phyloP scores from a whole-genome alignment of 805 yeast species.

The Monosporozyma siamensis region DNA sequence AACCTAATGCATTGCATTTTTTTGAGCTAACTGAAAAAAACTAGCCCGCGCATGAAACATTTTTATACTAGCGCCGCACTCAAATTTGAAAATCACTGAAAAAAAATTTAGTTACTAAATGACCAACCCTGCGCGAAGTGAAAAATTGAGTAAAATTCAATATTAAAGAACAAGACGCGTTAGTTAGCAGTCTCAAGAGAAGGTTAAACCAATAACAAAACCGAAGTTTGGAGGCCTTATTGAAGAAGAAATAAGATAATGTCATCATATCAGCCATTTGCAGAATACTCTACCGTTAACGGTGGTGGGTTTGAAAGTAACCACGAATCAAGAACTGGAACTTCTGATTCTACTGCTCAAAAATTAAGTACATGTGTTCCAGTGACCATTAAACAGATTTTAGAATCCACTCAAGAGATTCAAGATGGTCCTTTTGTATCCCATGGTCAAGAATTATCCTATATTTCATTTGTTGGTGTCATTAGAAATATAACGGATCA shows the following conservation, averaged over 20 bases:
- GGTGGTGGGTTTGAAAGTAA: constrained; percentile 27
- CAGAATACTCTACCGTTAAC: constrained; percentile 25
- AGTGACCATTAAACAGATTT: constrained; percentile 64
- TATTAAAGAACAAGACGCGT: too few relatives aligned
- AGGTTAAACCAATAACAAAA: too few relatives aligned
- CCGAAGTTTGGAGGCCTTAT: too few relatives aligned
- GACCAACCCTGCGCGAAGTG: too few relatives aligned
- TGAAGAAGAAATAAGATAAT: background rate
- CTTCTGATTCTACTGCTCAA: constrained; percentile 15
- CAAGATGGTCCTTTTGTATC: constrained; percentile 61
- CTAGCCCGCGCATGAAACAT: too few relatives aligned
- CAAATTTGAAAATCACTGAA: too few relatives aligned
- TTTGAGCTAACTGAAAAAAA: too few relatives aligned
- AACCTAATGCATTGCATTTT: too few relatives aligned
- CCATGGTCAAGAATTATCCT: constrained; percentile 50
- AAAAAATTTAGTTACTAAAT: too few relatives aligned
- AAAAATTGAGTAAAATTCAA: too few relatives aligned
- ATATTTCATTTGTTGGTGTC: constrained; percentile 61
- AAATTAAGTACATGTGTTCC: constrained; percentile 40
- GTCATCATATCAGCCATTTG: constrained; percentile 27
- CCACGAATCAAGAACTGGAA: constrained; percentile 18
- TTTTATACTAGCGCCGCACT: too few relatives aligned
- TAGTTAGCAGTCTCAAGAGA: too few relatives aligned
- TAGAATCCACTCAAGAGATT: constrained; percentile 47
- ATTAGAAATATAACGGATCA: constrained; percentile 55